Evolutionary conservation across 163 green algal genomes (phyloP), one percentile per base, ranked within the genome.

Genomic region (Trebouxia gelatinosa): DNA sequence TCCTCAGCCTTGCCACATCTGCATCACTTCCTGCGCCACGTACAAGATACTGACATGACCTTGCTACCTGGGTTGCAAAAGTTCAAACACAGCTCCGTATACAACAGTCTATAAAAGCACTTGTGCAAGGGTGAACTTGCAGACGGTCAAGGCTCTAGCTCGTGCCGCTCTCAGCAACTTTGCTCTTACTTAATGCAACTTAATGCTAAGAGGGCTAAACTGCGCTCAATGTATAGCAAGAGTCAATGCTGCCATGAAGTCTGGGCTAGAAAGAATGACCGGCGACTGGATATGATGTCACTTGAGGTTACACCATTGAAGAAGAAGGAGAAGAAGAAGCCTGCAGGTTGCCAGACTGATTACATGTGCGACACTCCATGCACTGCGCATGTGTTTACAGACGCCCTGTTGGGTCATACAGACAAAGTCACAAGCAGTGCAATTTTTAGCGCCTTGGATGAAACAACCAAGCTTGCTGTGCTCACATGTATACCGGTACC

Each of bases 191-290:
- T n/a, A n/a, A n/a, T n/a, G n/a, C n/a, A n/a, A n/a, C n/a, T n/a
- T n/a, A 66, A 66, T 37, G 57, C 57, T 66, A 66, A 66, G 57
- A 66, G 35, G 57, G 57, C 57, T 66, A 28, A 66, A 66, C 35
- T 66, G 57, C 57, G 57, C 57, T 66, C 57, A 37, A 66, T 37
- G 57, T 66, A 66, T 66, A 66, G 57, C 26, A 66, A 66, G n/a
- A 66, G 57, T 62, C 57, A 66, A 66, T 66, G 57, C 57, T 66
- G 57, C 57, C 51, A 66, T 66, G 57, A 66, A 62, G 51, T 66
- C 57, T 66, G 57, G 57, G 57, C 57, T 37, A 62, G 51, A 62
- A 66, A 66, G 57, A 66, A 66, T 66, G 57, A 37, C 57, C 57
- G 57, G 57, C 57, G 37, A 66, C 57, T 66, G 57, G 57, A 66